phyloP scores from a whole-genome alignment of 306 rosid genomes.

The Acacia confusa region DNA sequence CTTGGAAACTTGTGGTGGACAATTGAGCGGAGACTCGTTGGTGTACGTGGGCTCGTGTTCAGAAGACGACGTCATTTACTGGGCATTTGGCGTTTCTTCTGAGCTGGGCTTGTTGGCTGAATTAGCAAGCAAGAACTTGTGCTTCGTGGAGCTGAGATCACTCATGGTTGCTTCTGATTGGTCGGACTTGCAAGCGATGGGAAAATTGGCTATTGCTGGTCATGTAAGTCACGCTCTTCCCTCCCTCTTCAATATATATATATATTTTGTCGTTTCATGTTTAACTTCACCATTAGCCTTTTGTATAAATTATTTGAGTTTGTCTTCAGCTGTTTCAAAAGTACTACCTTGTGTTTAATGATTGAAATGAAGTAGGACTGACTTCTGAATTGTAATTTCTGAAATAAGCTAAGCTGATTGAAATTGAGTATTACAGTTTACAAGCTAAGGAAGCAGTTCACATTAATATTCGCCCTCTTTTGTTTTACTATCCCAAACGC shows the following conservation, averaged over 20 bases:
- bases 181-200: conserved; percentile 64
- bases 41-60: conserved; percentile 69
- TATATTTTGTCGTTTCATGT: background rate
- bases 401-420: conserved; percentile 9
- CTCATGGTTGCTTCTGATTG: conserved; percentile 92
- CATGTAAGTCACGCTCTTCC: conserved; percentile 56
- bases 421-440: background rate
- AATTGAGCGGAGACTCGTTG: conserved; percentile 55
- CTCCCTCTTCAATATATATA: background rate
- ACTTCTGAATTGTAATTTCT: background rate
- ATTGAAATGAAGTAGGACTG: background rate
- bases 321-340: background rate
- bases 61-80: conserved; percentile 64
- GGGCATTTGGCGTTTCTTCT: conserved; percentile 80
- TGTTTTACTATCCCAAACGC: background rate
- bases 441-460: background rate
- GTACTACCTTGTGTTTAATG: background rate
- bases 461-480: background rate
- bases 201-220: conserved; percentile 81
- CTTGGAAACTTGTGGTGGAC: conserved; percentile 44
- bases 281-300: background rate
- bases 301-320: background rate
- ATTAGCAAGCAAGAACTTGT: conserved; percentile 36
- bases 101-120: conserved; percentile 43
- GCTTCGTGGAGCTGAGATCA: conserved; percentile 81